These are phyloP conservation scores for Decorospora gaudefroyi DNA, from an alignment of 2,329 filamentous ascomycete genomes.

Conservation along the genomic window DNA sequence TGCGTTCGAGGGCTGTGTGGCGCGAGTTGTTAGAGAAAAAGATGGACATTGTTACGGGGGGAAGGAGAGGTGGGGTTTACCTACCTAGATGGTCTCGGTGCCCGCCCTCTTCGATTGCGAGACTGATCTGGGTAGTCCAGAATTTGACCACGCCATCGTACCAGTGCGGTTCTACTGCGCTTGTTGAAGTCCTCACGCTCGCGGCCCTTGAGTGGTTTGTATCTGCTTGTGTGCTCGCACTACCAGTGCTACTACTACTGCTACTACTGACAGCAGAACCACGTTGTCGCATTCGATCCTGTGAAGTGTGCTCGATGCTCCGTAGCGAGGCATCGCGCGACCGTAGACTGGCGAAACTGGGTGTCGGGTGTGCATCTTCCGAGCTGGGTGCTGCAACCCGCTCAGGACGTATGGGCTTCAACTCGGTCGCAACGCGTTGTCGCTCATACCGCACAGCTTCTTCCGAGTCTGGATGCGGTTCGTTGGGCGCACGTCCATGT, in stretches of 20 bases:
- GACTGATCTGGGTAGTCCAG: slow-evolving; percentile 57
- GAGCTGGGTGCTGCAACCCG: background rate
- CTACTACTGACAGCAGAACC: slow-evolving; percentile 8
- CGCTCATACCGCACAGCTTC: slow-evolving; percentile 24
- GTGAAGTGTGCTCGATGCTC: slow-evolving; percentile 6
- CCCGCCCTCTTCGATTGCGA: slow-evolving; percentile 56
- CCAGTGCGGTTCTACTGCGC: slow-evolving; percentile 33
- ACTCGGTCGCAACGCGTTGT: slow-evolving; percentile 23
- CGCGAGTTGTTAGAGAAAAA: slow-evolving; percentile 6
- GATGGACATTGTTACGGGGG: slow-evolving; percentile 1
- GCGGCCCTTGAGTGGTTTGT: background rate
- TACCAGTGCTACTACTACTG: too few relatives aligned
- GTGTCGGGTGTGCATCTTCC: background rate
- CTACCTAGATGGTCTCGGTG: slow-evolving; percentile 63
- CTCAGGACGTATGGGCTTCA: slow-evolving; percentile 9
- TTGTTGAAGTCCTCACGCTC: slow-evolving; percentile 3
- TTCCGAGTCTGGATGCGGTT: slow-evolving; percentile 27
- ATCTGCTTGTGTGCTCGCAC: slow-evolving; percentile 12
- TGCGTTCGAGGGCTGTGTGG: slow-evolving; percentile 69
- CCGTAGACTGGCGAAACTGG: slow-evolving; percentile 6
- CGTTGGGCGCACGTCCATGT: slow-evolving; percentile 9
- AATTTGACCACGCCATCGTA: slow-evolving; percentile 48
- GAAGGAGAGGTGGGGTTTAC: slow-evolving; percentile 11
- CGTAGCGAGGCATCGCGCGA: slow-evolving; percentile 10
- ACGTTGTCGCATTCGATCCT: slow-evolving; percentile 3